phyloP scores from a whole-genome alignment of 2,329 filamentous ascomycete species.

The Paraphoma sp. region DNA sequence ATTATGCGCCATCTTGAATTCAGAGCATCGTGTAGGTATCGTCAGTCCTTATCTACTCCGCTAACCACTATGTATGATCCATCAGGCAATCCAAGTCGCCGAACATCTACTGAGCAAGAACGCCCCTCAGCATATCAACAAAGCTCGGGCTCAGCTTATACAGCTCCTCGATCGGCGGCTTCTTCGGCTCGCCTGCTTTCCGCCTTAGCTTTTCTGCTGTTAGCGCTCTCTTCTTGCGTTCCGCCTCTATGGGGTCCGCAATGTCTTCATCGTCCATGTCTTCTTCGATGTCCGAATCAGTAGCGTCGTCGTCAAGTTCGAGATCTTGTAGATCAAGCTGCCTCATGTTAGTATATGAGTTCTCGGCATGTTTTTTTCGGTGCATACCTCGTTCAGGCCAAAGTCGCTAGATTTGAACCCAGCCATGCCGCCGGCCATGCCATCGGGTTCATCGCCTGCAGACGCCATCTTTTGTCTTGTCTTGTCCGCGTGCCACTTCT shows the following conservation, averaged over 20 bases:
- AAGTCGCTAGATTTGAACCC: conserved; percentile 85
- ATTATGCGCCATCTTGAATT: no score
- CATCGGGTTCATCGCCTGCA: conserved; percentile 60
- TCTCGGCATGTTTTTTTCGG: not conserved
- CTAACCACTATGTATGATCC: no score
- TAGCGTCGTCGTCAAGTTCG: conserved; percentile 73
- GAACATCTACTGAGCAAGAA: conserved; percentile 64
- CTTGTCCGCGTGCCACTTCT: conserved; percentile 98
- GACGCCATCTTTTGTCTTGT: conserved; percentile 99
- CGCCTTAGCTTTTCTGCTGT: conserved; percentile 81
- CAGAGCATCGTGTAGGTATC: no score
- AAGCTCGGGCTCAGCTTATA: conserved; percentile 82
- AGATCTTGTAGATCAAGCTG: conserved; percentile 82
- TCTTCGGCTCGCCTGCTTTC: conserved; percentile 81
- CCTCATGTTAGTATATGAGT: not conserved
- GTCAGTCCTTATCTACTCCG: no score
- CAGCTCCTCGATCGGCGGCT: conserved; percentile 80
- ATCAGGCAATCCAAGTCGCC: no score
- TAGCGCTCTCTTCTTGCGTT: conserved; percentile 77
- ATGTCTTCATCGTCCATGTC: conserved; percentile 71
- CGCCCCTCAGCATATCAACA: conserved; percentile 78
- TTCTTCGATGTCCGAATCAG: conserved; percentile 64
- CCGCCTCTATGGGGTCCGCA: conserved; percentile 84
- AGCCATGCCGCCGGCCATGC: conserved; percentile 44
- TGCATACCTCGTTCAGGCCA: conserved; percentile 78